Evolutionary conservation across 2,329 filamentous ascomycete species (phyloP).

Genomic region (Eutypella sp.): DNA sequence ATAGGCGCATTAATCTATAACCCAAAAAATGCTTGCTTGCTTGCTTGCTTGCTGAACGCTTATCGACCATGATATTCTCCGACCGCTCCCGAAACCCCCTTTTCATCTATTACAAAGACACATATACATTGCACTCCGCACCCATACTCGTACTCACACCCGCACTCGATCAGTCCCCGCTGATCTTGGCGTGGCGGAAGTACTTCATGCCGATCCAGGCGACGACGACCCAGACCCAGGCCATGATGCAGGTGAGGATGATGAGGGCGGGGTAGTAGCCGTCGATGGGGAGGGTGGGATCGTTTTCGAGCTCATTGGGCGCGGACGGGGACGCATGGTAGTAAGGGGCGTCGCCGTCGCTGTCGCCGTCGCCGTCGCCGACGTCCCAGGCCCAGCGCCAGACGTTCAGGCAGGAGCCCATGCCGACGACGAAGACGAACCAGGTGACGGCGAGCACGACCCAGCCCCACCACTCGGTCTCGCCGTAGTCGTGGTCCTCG

Average conservation of each 20-base stretch:
- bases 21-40: too few species aligned
- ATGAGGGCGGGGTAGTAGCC: slow-evolving; percentile 96
- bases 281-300: slow-evolving; percentile 88
- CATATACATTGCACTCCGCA: too few species aligned
- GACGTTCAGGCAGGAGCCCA: slow-evolving; percentile 90
- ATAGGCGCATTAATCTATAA: too few species aligned
- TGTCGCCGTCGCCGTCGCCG: slow-evolving; percentile 36
- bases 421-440: slow-evolving; percentile 92
- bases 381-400: slow-evolving; percentile 99
- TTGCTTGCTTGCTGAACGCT: too few species aligned
- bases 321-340: slow-evolving; percentile 60
- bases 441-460: slow-evolving; percentile 86
- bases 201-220: slow-evolving; percentile 99
- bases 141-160: too few species aligned
- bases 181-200: slow-evolving; percentile 93
- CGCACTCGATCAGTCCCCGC: slow-evolving; percentile 49
- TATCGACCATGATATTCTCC: too few species aligned
- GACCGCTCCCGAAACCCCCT: too few species aligned
- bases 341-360: slow-evolving; percentile 86
- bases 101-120: too few species aligned
- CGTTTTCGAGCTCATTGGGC: slow-evolving; percentile 90
- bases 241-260: slow-evolving; percentile 90
- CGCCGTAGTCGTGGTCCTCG: slow-evolving; percentile 78
- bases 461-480: slow-evolving; percentile 99
- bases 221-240: slow-evolving; percentile 96